A percentile compares a stretch with the other conserved stretches of the same genome.
These are phyloP conservation scores for Claviceps monticola DNA, from an alignment of 2,329 filamentous ascomycete species.

Conservation along the genomic window DNA sequence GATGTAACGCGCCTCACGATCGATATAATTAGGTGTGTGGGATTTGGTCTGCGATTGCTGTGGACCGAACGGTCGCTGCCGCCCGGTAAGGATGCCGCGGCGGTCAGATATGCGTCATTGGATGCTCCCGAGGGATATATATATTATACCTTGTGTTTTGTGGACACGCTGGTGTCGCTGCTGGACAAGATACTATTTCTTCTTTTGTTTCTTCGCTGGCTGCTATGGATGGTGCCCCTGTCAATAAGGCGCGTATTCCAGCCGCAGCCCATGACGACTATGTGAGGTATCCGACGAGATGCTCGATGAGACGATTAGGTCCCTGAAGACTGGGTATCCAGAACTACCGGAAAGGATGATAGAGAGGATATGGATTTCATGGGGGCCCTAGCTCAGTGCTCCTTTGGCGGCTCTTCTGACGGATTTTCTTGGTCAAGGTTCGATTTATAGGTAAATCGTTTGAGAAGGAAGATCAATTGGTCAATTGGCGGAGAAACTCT, in stretches of 20 bases:
- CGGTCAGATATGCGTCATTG: slow-evolving; percentile 34
- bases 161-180: slow-evolving; percentile 44
- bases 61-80: slow-evolving; percentile 48
- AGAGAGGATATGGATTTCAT: slow-evolving; percentile 39
- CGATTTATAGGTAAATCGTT: too few relatives aligned
- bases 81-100: slow-evolving; percentile 26
- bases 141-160: slow-evolving; percentile 46
- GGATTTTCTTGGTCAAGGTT: not conserved
- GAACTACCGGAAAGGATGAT: slow-evolving; percentile 8
- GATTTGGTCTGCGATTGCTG: slow-evolving; percentile 49
- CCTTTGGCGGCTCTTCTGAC: not conserved
- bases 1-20: slow-evolving; percentile 52
- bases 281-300: slow-evolving; percentile 57
- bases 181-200: slow-evolving; percentile 51
- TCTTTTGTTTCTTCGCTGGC: slow-evolving; percentile 43
- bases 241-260: slow-evolving; percentile 33
- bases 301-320: slow-evolving; percentile 43
- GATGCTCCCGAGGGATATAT: slow-evolving; percentile 27
- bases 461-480: too few relatives aligned
- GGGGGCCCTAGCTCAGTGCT: slow-evolving; percentile 26
- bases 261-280: slow-evolving; percentile 47
- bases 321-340: slow-evolving; percentile 14
- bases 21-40: slow-evolving; percentile 50
- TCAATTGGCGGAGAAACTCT: too few relatives aligned
- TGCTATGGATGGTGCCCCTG: slow-evolving; percentile 39